A percentile compares a stretch with the other conserved stretches of the same genome.
These are phyloP conservation scores for Santalum album DNA, from an alignment of 164 flowering plant species.

Conservation along the genomic window DNA sequence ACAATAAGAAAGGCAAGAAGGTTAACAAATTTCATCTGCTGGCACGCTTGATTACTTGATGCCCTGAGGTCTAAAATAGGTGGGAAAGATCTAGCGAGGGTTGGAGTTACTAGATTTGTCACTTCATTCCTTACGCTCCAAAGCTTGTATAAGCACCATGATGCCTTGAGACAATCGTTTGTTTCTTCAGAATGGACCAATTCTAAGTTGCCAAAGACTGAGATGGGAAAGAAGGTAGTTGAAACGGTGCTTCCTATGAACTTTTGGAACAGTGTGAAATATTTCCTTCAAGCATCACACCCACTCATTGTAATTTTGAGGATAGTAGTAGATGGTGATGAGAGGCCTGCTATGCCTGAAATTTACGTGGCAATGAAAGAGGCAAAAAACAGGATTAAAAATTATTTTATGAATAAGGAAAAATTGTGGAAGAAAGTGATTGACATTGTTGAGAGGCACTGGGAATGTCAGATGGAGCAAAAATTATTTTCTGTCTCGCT, in stretches of 20 bases:
- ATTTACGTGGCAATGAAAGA: conserved; percentile 1
- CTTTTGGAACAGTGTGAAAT: not conserved
- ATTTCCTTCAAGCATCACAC: not conserved
- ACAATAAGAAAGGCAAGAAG: not conserved
- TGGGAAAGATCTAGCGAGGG: not conserved
- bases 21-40: not conserved
- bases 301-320: not conserved
- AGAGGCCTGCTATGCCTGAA: no score
- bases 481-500: not conserved
- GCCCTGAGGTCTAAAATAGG: not conserved
- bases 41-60: not conserved
- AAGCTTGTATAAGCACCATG: not conserved
- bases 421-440: not conserved
- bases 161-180: not conserved
- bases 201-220: not conserved
- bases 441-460: not conserved
- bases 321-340: not conserved
- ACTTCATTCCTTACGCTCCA: not conserved
- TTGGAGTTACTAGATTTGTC: not conserved
- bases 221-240: not conserved
- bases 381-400: not conserved
- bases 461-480: not conserved
- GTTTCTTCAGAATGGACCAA: not conserved
- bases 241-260: not conserved
- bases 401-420: not conserved